These are phyloP conservation scores for Primulina tabacum DNA, from an alignment of 257 asterid species.

Conservation along the genomic window DNA sequence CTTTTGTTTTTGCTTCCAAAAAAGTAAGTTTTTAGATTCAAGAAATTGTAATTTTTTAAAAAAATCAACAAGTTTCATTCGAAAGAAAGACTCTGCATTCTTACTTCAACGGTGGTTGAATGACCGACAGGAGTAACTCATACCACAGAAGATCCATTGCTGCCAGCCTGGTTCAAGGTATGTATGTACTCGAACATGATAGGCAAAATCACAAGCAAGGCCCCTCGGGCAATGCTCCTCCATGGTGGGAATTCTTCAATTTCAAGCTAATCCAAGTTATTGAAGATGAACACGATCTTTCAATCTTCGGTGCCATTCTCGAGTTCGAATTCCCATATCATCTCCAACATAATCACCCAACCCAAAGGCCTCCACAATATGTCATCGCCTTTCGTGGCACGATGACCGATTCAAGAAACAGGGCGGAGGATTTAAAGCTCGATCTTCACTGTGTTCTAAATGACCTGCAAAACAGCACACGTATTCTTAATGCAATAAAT, in stretches of 20 bases:
- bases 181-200: conserved; percentile 55
- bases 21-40: background rate
- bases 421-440: conserved; percentile 54
- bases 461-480: conserved; percentile 44
- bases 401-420: conserved; percentile 36
- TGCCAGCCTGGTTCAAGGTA: conserved; percentile 66
- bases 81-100: too few species aligned
- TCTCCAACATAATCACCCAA: conserved; percentile 18
- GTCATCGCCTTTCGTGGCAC: conserved; percentile 74
- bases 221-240: conserved; percentile 52
- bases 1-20: background rate
- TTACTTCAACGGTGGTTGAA: too few species aligned
- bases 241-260: conserved; percentile 74
- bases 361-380: conserved; percentile 42
- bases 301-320: conserved; percentile 53
- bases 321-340: conserved; percentile 31
- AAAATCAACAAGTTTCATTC: background rate
- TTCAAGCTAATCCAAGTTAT: conserved; percentile 45
- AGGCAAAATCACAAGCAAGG: conserved; percentile 49
- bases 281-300: conserved; percentile 50
- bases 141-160: conserved; percentile 58
- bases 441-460: conserved; percentile 44
- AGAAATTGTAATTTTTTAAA: too few species aligned
- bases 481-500: conserved; percentile 40
- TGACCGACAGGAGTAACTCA: conserved; percentile 45